Base-by-base conservation (phyloP, 371 early-diverging fungal species). In the Mortierella polycephala region DNA sequence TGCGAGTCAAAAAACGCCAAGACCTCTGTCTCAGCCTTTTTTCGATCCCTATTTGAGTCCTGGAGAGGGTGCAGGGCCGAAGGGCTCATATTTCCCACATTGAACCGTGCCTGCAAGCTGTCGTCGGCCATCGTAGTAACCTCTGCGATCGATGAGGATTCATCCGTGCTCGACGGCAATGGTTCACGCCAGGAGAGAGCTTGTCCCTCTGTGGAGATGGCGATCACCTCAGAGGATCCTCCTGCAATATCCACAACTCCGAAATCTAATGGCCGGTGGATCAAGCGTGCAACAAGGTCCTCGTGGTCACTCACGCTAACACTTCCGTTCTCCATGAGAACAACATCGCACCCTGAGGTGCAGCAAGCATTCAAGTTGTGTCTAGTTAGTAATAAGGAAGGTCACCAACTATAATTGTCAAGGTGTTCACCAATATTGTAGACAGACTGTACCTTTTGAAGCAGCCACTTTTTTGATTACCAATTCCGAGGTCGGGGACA, bases 271-370 rank as follows among this genome's bases (percentile, higher is more conserved):
- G 73, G 73, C 8, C 73, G 64, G 56, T 79, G 80, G 52, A 79
- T 79, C 46, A 79, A 23, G 16, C 80, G 73, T 30, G 80, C 80
- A 42, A 79, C 80, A 59, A 62, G 80, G 51, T 79, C 80, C 50
- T 72, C 80, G 41, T 79, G 80, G 51, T 79, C 80, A 23, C 80
- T 79, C n/a, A 79, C 63, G 9, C 80, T 73, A 58, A 79, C 60
- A 39, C 66, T 73, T 2, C 80, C 80, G 53, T 73, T 69, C 18
- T 72, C 80, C 73, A 72, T 69, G 37, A 69, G 21, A 7, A 73
- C 60, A 50, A 73, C 63, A 50, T 73, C 74, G 54, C 74, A 73
- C 23, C 74, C 74, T 73, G 37, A 37, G 21, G 30, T 30, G 4
- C 30, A 30, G 30, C 30, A 30, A 30, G 4, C 4, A 30, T 30